Percentiles rank a stretch among this genome's conserved stretches.
These are phyloP conservation scores for Carex scoparia DNA, from an alignment of 176 grass and related monocot species.

Conservation along the genomic window DNA sequence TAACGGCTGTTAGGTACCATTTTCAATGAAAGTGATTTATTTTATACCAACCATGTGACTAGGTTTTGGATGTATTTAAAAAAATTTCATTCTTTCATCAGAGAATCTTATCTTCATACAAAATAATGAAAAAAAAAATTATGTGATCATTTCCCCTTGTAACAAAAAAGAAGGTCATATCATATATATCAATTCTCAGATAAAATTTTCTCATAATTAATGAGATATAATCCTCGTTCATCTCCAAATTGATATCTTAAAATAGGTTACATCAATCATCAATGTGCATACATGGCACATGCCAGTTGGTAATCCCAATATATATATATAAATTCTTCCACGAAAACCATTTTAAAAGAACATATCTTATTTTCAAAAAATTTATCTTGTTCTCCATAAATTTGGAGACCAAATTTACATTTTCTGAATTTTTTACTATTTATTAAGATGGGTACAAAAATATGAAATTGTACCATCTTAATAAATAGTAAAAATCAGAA, in stretches of 20 bases:
- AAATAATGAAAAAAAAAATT: background rate
- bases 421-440: no score
- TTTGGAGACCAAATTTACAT: no score
- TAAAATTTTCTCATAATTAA: background rate
- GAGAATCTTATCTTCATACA: background rate
- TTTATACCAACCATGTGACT: conserved; percentile 24
- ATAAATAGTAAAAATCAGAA: no score
- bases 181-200: background rate
- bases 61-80: conserved; percentile 17
- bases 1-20: conserved; percentile 24
- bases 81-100: background rate
- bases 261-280: background rate
- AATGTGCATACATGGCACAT: background rate
- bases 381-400: no score
- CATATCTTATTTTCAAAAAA: no score
- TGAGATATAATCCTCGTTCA: background rate
- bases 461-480: no score
- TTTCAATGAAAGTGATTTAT: conserved; percentile 24
- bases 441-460: no score
- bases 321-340: no score
- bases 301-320: background rate
- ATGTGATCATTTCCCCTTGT: background rate
- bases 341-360: no score
- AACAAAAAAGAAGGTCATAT: background rate
- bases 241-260: background rate